A percentile compares a stretch with the other conserved stretches of the same genome.
phyloP scores from a whole-genome alignment of 2,329 filamentous ascomycete species.

The Colletotrichum viniferum region DNA sequence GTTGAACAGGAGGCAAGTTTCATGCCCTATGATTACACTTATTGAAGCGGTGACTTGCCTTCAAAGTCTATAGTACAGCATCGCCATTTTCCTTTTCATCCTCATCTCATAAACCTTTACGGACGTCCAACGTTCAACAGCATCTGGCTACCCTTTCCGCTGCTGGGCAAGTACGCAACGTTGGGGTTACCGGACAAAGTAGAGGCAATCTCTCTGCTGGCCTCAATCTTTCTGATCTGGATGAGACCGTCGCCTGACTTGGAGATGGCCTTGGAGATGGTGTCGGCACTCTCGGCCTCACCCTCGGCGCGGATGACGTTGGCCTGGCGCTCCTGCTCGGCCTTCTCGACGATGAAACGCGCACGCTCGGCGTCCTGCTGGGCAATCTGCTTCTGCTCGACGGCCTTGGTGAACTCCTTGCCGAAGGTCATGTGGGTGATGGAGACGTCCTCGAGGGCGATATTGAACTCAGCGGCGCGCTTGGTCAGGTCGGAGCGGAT shows the following conservation, averaged over 20 bases:
- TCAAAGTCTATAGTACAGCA: constrained; percentile 22
- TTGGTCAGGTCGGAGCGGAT: constrained; percentile 92
- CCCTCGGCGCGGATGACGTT: constrained; percentile 98
- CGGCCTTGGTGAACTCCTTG: constrained; percentile 96
- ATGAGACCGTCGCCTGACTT: constrained; percentile 94
- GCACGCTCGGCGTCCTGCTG: constrained; percentile 98
- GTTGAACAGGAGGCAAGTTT: constrained; percentile 11
- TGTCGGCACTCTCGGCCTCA: constrained; percentile 95
- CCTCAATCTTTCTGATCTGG: constrained; percentile 96
- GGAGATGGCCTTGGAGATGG: constrained; percentile 90
- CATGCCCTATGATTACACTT: constrained; percentile 24
- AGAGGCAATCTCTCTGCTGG: constrained; percentile 92
- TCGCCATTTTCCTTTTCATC: constrained; percentile 1
- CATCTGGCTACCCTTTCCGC: constrained; percentile 67
- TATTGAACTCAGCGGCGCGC: constrained; percentile 97
- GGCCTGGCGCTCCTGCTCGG: constrained; percentile 97
- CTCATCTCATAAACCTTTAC: constrained; percentile 25
- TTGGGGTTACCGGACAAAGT: constrained; percentile 91
- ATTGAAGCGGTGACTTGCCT: constrained; percentile 29
- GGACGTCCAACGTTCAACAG: constrained; percentile 57
- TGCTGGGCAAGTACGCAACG: constrained; percentile 84
- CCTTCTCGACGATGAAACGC: constrained; percentile 97
- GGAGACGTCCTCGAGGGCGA: constrained; percentile 96
- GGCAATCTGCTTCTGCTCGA: constrained; percentile 99
- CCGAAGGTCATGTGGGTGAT: constrained; percentile 99